Percentiles rank a stretch among this genome's conserved stretches.
phyloP scores from a whole-genome alignment of 345 rosid genomes.

The Camelina hispida region DNA sequence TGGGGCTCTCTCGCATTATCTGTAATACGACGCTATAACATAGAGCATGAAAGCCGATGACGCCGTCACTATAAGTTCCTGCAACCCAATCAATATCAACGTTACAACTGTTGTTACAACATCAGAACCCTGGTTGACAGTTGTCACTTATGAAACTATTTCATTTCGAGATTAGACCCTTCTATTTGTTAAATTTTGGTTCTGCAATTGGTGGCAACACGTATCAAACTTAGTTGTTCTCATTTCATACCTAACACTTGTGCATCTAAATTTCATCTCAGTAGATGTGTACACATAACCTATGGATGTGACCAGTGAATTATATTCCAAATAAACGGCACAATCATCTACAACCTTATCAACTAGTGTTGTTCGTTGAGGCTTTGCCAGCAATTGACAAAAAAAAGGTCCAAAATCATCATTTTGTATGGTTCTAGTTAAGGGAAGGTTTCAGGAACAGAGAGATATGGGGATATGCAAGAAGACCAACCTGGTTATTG shows the following conservation, averaged over 20 bases:
- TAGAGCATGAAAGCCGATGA: slow-evolving; percentile 57
- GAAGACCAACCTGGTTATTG: slow-evolving; percentile 78
- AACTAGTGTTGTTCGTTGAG: slow-evolving; percentile 8
- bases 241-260: background rate
- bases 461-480: slow-evolving; percentile 16
- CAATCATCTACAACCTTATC: slow-evolving; percentile 22
- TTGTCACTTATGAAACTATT: background rate
- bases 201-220: background rate
- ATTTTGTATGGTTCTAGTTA: background rate
- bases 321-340: background rate
- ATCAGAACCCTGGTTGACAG: background rate
- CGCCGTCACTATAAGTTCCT: slow-evolving; percentile 68
- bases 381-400: background rate
- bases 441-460: background rate
- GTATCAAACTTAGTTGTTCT: slow-evolving; percentile 6
- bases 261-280: slow-evolving; percentile 13
- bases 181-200: slow-evolving; percentile 2
- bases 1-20: slow-evolving; percentile 42
- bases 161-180: background rate
- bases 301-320: slow-evolving; percentile 16
- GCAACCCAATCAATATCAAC: slow-evolving; percentile 32
- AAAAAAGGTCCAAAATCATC: slow-evolving; percentile 14
- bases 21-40: slow-evolving; percentile 58
- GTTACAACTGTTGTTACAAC: slow-evolving; percentile 16
- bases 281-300: background rate